A percentile compares a stretch with the other conserved stretches of the same genome.
These are phyloP conservation scores for Aspergillus viridinutans DNA, from an alignment of 2,329 filamentous ascomycete genomes.

Conservation along the genomic window DNA sequence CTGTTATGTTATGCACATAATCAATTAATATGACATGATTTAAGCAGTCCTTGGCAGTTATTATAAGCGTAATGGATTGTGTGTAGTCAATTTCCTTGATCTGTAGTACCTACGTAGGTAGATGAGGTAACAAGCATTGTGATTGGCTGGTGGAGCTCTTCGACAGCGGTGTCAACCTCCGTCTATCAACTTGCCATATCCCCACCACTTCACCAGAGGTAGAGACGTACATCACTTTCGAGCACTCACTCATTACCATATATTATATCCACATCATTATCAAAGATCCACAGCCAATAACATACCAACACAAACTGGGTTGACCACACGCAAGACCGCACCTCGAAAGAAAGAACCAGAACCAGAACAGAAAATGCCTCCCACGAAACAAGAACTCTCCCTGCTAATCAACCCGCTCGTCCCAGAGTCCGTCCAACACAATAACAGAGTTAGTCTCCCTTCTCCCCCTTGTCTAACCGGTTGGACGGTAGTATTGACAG, in stretches of 20 bases:
- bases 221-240: not conserved
- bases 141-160: not conserved
- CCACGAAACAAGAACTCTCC: conserved; percentile 45
- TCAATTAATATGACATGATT: conserved; percentile 8
- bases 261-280: not conserved
- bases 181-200: not conserved
- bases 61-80: not conserved
- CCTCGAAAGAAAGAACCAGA: not conserved
- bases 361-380: conserved; percentile 32
- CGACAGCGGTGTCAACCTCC: not conserved
- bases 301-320: not conserved
- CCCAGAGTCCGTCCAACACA: conserved; percentile 44
- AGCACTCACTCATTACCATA: not conserved
- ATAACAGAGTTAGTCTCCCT: conserved; percentile 37
- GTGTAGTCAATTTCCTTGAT: not conserved
- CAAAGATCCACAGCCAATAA: not conserved
- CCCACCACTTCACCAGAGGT: not conserved
- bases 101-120: not conserved
- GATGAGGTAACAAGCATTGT: not conserved
- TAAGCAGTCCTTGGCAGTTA: not conserved
- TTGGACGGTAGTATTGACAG: not conserved
- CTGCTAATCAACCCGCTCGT: conserved; percentile 46
- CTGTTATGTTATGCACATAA: conserved; percentile 20
- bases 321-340: not conserved
- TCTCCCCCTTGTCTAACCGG: conserved; percentile 1